Conservation (phyloP, 176 grass and related monocot genomes). For the sorghum (Sorghum bicolor) region DNA sequence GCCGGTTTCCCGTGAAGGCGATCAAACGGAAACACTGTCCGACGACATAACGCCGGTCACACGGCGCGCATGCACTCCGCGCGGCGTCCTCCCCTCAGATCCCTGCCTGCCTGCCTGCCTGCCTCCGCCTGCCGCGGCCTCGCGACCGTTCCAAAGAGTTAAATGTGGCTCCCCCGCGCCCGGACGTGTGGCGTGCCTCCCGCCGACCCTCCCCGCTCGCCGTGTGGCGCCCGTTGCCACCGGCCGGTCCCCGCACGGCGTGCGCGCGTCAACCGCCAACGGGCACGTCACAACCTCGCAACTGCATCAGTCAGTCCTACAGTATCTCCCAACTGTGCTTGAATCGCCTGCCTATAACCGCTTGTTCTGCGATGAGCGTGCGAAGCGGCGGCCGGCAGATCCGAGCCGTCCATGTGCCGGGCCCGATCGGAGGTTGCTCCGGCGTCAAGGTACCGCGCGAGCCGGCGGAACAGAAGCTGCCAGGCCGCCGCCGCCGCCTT, state of each 20-base stretch:
- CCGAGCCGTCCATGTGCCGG: not conserved
- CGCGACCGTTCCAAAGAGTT: not conserved
- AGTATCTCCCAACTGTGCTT: no score
- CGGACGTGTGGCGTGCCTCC: not conserved
- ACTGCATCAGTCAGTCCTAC: no score
- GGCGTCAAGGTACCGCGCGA: not conserved
- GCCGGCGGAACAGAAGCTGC: not conserved
- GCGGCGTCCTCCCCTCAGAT: not conserved
- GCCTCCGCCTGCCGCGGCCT: not conserved
- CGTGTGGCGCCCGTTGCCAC: not conserved
- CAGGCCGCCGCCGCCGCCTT: not conserved
- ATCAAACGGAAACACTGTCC: conserved; percentile 1
- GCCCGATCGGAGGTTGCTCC: not conserved
- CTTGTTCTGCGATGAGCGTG: no score
- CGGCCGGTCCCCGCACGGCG: not conserved
- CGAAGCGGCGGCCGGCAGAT: not conserved
- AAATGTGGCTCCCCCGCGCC: not conserved
- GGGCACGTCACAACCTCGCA: not conserved
- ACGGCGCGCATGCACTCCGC: conserved; percentile 5
- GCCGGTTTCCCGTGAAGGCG: conserved; percentile 38
- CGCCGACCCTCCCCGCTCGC: not conserved
- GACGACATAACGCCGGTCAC: conserved; percentile 35
- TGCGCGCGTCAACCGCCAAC: not conserved
- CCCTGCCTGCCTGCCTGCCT: not conserved
- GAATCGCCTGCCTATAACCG: not conserved